Percentiles rank a stretch among this genome's conserved stretches.
phyloP scores from a whole-genome alignment of 805 yeast genomes.

The Groenewaldozyma salmanticensis region DNA sequence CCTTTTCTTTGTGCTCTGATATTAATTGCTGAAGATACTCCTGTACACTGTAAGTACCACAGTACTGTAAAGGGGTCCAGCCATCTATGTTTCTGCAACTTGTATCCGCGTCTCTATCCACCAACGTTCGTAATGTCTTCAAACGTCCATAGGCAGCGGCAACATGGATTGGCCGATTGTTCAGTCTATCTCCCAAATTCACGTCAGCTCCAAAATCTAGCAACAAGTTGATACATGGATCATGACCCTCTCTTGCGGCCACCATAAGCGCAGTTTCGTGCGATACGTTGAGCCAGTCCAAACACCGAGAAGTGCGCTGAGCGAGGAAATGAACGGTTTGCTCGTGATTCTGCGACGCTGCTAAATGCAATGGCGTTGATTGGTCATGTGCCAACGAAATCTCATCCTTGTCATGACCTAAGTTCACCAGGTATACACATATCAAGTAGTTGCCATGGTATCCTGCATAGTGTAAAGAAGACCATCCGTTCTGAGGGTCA shows the following conservation, averaged over 20 bases:
- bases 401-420: constrained; percentile 47
- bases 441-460: constrained; percentile 60
- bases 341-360: constrained; percentile 53
- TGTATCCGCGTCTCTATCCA: constrained; percentile 41
- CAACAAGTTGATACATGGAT: constrained; percentile 53
- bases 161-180: constrained; percentile 76
- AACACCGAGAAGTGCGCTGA: constrained; percentile 48
- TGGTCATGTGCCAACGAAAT: constrained; percentile 42
- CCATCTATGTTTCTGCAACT: constrained; percentile 45
- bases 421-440: constrained; percentile 44
- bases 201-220: constrained; percentile 72
- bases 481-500: constrained; percentile 71
- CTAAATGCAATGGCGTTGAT: constrained; percentile 62
- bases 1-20: constrained; percentile 14
- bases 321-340: constrained; percentile 67
- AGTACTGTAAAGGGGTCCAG: constrained; percentile 56
- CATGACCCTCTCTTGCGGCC: constrained; percentile 50
- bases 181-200: constrained; percentile 58
- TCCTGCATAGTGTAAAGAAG: constrained; percentile 73
- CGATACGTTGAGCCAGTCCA: constrained; percentile 50
- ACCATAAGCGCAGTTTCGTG: constrained; percentile 44
- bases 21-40: constrained; percentile 29
- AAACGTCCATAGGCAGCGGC: constrained; percentile 65
- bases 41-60: constrained; percentile 43
- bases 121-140: constrained; percentile 44